Conservation (phyloP, 2,329 filamentous ascomycete genomes). For the Colletotrichum sp. region DNA sequence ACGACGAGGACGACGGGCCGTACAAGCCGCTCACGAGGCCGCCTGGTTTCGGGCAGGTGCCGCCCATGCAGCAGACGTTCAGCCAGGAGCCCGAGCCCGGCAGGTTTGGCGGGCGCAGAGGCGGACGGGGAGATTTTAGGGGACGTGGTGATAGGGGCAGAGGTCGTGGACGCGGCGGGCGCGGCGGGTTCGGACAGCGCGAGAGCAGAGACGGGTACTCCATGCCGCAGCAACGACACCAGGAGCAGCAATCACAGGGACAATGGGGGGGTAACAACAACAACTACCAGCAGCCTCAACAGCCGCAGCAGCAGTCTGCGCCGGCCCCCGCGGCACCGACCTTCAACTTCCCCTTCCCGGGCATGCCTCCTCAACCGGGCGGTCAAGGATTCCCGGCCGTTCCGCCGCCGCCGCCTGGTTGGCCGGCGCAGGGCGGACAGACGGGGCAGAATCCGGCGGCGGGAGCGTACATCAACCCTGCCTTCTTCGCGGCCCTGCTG, state of each 20-base stretch:
- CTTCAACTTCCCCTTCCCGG: constrained; percentile 50
- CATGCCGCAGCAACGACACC: constrained; percentile 21
- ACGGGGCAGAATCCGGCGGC: constrained; percentile 36
- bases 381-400: constrained; percentile 37
- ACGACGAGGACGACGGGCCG: constrained; percentile 71
- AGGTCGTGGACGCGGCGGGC: constrained; percentile 35
- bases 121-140: constrained; percentile 47
- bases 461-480: constrained; percentile 61
- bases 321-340: constrained; percentile 32
- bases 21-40: constrained; percentile 77
- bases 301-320: constrained; percentile 29
- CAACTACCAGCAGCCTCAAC: not conserved
- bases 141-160: constrained; percentile 42
- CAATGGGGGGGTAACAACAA: constrained; percentile 30
- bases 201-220: constrained; percentile 47
- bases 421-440: constrained; percentile 37
- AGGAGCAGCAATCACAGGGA: constrained; percentile 34
- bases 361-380: constrained; percentile 42
- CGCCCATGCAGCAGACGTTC: constrained; percentile 51
- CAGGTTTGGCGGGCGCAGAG: constrained; percentile 36
- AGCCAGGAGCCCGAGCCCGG: constrained; percentile 40
- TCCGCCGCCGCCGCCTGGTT: constrained; percentile 47
- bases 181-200: constrained; percentile 40
- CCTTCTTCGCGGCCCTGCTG: constrained; percentile 58
- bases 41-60: constrained; percentile 60